A percentile compares a stretch with the other conserved stretches of the same genome.
These are phyloP conservation scores for Claviceps sp. DNA, from an alignment of 2,329 filamentous ascomycete genomes.

Conservation along the genomic window DNA sequence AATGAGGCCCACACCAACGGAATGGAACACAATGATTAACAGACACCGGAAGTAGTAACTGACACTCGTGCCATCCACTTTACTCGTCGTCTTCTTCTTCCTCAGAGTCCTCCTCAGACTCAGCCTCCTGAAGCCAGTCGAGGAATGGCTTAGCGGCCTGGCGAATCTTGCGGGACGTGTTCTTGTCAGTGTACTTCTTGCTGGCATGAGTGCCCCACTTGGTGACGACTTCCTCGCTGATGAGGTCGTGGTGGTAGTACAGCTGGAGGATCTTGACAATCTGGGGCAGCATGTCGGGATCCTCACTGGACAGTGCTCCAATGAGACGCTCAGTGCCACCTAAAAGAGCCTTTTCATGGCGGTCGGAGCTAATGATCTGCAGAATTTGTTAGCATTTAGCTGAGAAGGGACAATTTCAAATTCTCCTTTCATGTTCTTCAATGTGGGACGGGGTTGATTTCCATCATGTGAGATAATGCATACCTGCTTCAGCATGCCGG, in stretches of 20 bases:
- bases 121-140: conserved; percentile 81
- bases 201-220: conserved; percentile 90
- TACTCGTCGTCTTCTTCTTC: conserved; percentile 41
- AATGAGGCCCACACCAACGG: too few species aligned
- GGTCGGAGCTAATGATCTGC: conserved; percentile 59
- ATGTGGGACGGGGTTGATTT: not conserved
- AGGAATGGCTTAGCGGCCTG: conserved; percentile 90
- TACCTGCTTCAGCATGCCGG: conserved; percentile 78
- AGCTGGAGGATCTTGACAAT: conserved; percentile 78
- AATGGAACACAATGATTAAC: not conserved
- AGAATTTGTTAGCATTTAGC: not conserved
- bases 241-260: conserved; percentile 81
- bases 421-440: too few species aligned
- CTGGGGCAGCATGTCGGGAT: conserved; percentile 60
- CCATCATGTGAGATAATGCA: conserved; percentile 12
- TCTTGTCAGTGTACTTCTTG: conserved; percentile 92
- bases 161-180: conserved; percentile 87
- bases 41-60: not conserved
- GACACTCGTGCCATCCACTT: not conserved
- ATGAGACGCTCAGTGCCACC: conserved; percentile 92
- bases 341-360: conserved; percentile 88
- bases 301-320: conserved; percentile 54
- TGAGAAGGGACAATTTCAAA: not conserved
- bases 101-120: conserved; percentile 49
- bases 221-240: conserved; percentile 77